Percentiles rank a stretch among this genome's conserved stretches.
These are phyloP conservation scores for Colletotrichum truncatum DNA, from an alignment of 2,329 filamentous ascomycete species.

Conservation along the genomic window DNA sequence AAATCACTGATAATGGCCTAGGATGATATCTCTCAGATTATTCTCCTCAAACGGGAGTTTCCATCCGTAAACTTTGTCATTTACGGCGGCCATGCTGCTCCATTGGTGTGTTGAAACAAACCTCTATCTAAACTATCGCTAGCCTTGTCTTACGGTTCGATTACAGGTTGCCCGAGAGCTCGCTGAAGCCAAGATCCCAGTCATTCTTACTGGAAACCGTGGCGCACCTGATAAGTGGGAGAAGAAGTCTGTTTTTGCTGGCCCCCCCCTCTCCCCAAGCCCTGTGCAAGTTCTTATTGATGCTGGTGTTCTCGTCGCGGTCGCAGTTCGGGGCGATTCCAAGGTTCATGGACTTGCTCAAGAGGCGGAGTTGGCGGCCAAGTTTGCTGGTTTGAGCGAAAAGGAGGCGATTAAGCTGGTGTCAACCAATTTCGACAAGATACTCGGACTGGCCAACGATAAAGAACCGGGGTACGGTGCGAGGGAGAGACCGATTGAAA, in stretches of 20 bases:
- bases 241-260: constrained; percentile 45
- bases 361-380: constrained; percentile 49
- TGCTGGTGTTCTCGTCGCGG: not conserved
- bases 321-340: constrained; percentile 39
- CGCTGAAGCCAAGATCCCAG: constrained; percentile 46
- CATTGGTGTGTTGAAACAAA: constrained; percentile 41
- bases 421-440: constrained; percentile 49
- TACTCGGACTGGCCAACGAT: constrained; percentile 42
- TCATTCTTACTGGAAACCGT: constrained; percentile 50
- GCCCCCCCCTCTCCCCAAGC: constrained; percentile 50
- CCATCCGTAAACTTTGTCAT: constrained; percentile 44
- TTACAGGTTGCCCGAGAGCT: constrained; percentile 46
- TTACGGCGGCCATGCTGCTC: constrained; percentile 46
- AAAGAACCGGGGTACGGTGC: not conserved
- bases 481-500: not conserved
- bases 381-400: constrained; percentile 45
- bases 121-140: accelerated
- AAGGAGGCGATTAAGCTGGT: constrained; percentile 46
- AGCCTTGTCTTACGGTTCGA: not conserved
- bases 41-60: constrained; percentile 46
- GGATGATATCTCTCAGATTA: constrained; percentile 50
- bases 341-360: constrained; percentile 48
- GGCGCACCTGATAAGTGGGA: constrained; percentile 45
- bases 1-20: constrained; percentile 14
- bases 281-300: constrained; percentile 36